These are phyloP conservation scores for Euphorbia lathyris DNA, from an alignment of 345 rosid species.

Conservation along the genomic window DNA sequence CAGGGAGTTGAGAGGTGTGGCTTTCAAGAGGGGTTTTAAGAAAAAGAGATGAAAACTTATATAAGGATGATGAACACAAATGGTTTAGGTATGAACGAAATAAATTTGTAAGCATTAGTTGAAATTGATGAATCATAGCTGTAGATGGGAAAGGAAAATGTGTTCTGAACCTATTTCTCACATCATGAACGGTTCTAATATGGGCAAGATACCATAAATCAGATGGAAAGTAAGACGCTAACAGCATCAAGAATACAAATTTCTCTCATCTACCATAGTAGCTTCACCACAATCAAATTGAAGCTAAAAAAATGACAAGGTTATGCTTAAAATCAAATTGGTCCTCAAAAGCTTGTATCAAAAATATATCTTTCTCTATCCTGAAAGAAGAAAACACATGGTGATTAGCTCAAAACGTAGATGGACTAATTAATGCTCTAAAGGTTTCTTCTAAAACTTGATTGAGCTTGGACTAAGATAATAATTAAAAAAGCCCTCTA, in stretches of 20 bases:
- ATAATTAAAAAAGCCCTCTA: neutral
- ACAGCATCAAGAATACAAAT: neutral
- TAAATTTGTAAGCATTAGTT: neutral
- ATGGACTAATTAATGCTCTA: slow-evolving; percentile 3
- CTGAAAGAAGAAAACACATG: neutral
- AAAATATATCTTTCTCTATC: neutral
- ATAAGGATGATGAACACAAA: neutral
- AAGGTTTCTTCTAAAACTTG: slow-evolving; percentile 16
- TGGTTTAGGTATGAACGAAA: neutral
- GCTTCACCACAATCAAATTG: neutral
- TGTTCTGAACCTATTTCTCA: neutral
- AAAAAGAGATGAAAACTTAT: neutral
- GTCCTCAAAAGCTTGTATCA: neutral
- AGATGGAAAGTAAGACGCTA: neutral
- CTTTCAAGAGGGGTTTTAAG: too few relatives aligned
- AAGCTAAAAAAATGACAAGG: neutral
- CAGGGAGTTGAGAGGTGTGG: neutral
- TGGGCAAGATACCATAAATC: neutral
- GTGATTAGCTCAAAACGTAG: slow-evolving; percentile 7
- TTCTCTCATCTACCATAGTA: neutral
- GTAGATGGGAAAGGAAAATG: neutral
- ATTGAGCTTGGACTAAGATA: slow-evolving; percentile 22
- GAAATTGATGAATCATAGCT: neutral
- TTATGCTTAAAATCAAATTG: neutral
- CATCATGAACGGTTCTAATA: neutral